Base-by-base conservation (phyloP, 202 grass and related monocot genomes). In the Eragrostis tef region DNA sequence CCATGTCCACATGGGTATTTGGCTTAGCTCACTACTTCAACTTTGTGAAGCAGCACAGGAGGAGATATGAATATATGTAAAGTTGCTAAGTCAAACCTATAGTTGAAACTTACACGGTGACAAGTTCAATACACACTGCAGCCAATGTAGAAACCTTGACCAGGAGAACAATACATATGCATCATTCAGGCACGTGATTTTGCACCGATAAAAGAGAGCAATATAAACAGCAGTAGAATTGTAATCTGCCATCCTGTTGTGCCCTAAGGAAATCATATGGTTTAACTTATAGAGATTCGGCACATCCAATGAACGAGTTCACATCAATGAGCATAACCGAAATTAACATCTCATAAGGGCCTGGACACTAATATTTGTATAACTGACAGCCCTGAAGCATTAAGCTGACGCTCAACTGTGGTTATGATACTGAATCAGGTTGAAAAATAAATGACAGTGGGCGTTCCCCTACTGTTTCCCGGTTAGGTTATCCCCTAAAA, bases 141-240 rank as follows among this genome's bases (percentile, higher is more conserved):
- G 77, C 6, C 65, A 13, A 58, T 80, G 72, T 27, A 81, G 41
- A 77, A 65, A 70, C 25, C 25, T 48, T 56, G 25, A 34, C 74
- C 24, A 12, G 36, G 6, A 66, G 26, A 52, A 80, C 22, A 64
- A 56, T 22, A 86, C 43, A 64, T 29, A 52, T 16, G 0, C 16
- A 2, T 22, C 22, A 77, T 56, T 70, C 47, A 83, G 58, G 0
- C 20, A 42, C 9, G 25, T n/a, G 70, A 54, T n/a, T 73, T 74
- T 42, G 27, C 31, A 75, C 65, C 13, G 0, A 54, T 6, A 66
- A 9, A 36, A 74, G 0, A 83, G 53, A 11, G 20, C 34, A 67
- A 41, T 52, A 14, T 4, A 64, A 51, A 82, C 7, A 6, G 42
- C 68, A 44, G n/a, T 56, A 8, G 21, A 66, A 66, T 44, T 24